These are phyloP conservation scores for Epichloe bromicola DNA, from an alignment of 2,329 filamentous ascomycete genomes.

Conservation along the genomic window DNA sequence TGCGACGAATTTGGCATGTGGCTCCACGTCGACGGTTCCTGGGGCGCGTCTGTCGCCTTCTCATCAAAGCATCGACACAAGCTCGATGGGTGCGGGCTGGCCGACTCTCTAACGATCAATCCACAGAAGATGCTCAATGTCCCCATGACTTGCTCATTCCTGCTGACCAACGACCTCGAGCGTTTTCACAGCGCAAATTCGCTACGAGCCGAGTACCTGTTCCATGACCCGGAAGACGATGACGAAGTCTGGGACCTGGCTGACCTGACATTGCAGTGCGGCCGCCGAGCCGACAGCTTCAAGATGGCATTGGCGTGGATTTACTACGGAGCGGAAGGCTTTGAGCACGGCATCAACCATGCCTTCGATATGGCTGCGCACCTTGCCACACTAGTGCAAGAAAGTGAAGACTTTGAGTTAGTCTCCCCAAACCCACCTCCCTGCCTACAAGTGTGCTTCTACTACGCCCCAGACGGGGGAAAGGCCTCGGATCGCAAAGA, in stretches of 20 bases:
- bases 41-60: conserved; percentile 79
- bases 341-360: conserved; percentile 52
- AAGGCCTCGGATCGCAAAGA: conserved; percentile 26
- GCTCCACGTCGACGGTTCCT: conserved; percentile 84
- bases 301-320: conserved; percentile 83
- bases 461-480: conserved; percentile 49
- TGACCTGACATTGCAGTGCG: conserved; percentile 85
- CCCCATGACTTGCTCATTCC: conserved; percentile 79
- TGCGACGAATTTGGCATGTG: conserved; percentile 64
- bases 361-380: conserved; percentile 60
- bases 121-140: conserved; percentile 96
- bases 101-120: conserved; percentile 74
- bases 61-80: conserved; percentile 48
- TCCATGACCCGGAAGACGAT: conserved; percentile 43
- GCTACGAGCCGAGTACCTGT: conserved; percentile 73
- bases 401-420: conserved; percentile 49
- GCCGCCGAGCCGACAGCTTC: conserved; percentile 67
- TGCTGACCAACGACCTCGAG: conserved; percentile 62
- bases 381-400: conserved; percentile 45
- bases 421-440: conserved; percentile 66
- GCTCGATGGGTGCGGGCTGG: conserved; percentile 56
- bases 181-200: conserved; percentile 75
- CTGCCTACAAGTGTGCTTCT: conserved; percentile 91
- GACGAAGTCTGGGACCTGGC: conserved; percentile 73
- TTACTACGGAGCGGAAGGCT: conserved; percentile 70